phyloP scores from a whole-genome alignment of 257 asterid species.

The Solanum virginianum region DNA sequence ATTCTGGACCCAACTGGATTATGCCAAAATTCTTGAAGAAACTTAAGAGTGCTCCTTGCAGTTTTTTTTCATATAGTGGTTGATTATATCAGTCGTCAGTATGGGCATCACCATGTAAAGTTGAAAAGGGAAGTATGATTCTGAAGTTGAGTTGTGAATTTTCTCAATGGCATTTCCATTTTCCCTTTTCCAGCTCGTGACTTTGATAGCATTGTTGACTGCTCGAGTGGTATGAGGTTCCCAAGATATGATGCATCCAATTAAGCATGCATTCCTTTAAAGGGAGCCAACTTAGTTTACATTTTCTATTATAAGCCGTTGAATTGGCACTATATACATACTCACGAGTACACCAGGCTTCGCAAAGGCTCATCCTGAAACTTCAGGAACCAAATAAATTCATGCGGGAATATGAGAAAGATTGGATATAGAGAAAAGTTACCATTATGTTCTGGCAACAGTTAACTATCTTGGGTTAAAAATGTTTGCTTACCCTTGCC shows the following conservation, averaged over 20 bases:
- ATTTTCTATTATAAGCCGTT: background rate
- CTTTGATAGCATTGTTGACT: background rate
- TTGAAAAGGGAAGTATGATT: background rate
- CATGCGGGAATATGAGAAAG: background rate
- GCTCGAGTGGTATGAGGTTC: background rate
- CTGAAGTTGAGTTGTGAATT: background rate
- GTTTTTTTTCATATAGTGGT: background rate
- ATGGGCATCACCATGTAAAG: background rate
- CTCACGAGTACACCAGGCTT: background rate
- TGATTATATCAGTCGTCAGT: background rate
- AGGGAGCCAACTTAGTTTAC: background rate
- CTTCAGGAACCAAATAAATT: background rate
- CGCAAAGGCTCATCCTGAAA: too few relatives aligned
- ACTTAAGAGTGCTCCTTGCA: too few relatives aligned
- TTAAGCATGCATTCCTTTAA: background rate
- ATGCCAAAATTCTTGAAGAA: too few relatives aligned
- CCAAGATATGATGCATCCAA: background rate
- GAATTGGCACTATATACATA: background rate
- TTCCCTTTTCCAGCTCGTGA: background rate
- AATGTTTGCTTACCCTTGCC: background rate
- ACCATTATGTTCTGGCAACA: background rate
- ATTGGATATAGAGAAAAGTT: background rate
- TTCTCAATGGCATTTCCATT: background rate
- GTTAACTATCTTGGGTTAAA: background rate
- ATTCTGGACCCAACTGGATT: too few relatives aligned